phyloP scores from a whole-genome alignment of 441 rosid genomes.

The Corymbia citriodora region DNA sequence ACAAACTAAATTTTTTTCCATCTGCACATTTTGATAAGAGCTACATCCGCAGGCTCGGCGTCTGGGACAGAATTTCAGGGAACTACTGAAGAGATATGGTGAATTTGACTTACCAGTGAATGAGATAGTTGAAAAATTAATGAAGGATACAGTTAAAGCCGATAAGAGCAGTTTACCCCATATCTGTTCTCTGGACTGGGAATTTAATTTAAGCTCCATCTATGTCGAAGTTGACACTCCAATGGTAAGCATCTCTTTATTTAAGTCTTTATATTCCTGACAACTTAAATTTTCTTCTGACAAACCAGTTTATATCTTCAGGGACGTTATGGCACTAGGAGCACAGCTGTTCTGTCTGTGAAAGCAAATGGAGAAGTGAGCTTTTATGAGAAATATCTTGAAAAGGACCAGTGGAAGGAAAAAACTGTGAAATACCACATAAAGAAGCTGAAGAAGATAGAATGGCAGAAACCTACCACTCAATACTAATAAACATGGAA shows the following conservation, averaged over 20 bases:
- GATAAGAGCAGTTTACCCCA: slow-evolving; percentile 50
- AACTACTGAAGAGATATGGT: slow-evolving; percentile 28
- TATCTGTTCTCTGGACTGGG: slow-evolving; percentile 53
- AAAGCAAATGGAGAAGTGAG: slow-evolving; percentile 34
- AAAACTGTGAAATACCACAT: slow-evolving; percentile 27
- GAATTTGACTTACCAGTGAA: slow-evolving; percentile 34
- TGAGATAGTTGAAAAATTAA: slow-evolving; percentile 43
- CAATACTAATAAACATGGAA: not conserved
- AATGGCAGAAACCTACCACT: not conserved
- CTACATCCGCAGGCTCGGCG: slow-evolving; percentile 35
- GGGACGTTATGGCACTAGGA: slow-evolving; percentile 58
- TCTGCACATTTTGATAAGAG: not conserved
- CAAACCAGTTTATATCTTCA: slow-evolving; percentile 6
- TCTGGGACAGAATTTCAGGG: slow-evolving; percentile 32
- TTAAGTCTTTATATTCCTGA: not conserved
- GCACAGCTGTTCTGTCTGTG: slow-evolving; percentile 40
- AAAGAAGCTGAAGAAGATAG: slow-evolving; percentile 21
- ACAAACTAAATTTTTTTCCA: not conserved
- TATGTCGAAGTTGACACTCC: slow-evolving; percentile 57
- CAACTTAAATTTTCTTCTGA: not conserved
- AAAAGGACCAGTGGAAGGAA: slow-evolving; percentile 52
- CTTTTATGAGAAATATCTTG: slow-evolving; percentile 51
- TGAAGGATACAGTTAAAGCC: slow-evolving; percentile 49
- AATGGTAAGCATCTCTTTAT: slow-evolving; percentile 25
- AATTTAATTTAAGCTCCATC: slow-evolving; percentile 49